Evolutionary conservation across 75 land plant species (phyloP), one percentile per base, ranked within the genome.

Genomic region (Cryptomeria japonica): DNA sequence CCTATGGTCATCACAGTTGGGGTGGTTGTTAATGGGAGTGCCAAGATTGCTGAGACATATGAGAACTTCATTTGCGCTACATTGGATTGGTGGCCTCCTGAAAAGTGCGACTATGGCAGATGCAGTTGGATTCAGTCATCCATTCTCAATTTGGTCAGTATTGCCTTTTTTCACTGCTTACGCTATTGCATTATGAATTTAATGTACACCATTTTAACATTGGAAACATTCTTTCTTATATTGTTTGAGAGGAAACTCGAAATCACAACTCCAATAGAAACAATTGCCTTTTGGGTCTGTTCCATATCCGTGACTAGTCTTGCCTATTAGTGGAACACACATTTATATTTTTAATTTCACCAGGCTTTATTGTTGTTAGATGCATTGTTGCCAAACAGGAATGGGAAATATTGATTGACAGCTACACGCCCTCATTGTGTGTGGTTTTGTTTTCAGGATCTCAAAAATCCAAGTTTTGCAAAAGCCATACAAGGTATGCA

Each of bases 31-130:
- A 77, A 84, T 85, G 88, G 85, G 13, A 88, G 64, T 80, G 89
- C 85, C 10, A 82, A 85, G 73, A 91, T 94, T 16, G 93, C 88
- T 7, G 83, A 53, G 56, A 95, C 95, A 1, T 92, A 92, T 46
- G 91, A 93, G 31, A 77, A 80, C 16, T 92, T 93, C 82, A 80
- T 95, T 5, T 95, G 96, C 85, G 92, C 91, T 3, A 95, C 95
- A 1, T 10, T 95, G 14, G 96, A 95, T 85, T 95, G 95, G 93
- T 95, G 96, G 96, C 95, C 96, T 47, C 76, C 84, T 41, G 80
- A 88, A 36, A 93, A 95, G 76, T 95, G 96, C 56, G 90, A 92
- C 88, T 92, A 92, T 56, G 90, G 87, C 9, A 42, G 22, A 32
- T 92, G 93, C 89, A 92, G 93, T 84, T 92, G 93, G 93, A 84